phyloP scores from a whole-genome alignment of 768 basidiomycete genomes.

The Boletus reticuloceps region DNA sequence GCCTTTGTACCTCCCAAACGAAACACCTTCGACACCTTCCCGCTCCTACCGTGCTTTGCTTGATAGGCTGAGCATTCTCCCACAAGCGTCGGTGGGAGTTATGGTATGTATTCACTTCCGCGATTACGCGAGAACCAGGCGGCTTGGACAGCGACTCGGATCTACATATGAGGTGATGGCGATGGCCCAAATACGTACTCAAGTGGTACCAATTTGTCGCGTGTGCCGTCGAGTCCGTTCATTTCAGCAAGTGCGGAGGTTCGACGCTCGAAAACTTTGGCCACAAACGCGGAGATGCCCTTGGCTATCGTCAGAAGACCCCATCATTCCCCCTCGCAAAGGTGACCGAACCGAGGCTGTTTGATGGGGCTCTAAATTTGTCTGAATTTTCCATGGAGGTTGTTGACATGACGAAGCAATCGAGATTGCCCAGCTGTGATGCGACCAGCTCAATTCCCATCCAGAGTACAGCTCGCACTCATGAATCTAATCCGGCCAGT shows the following conservation, averaged over 20 bases:
- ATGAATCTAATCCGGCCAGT: slow-evolving; percentile 30
- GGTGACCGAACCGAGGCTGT: slow-evolving; percentile 1
- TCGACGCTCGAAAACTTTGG: slow-evolving; percentile 23
- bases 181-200: slow-evolving; percentile 17
- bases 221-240: slow-evolving; percentile 25
- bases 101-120: slow-evolving; percentile 24
- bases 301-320: slow-evolving; percentile 16
- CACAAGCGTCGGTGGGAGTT: neutral
- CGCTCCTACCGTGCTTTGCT: neutral
- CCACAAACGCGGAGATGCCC: slow-evolving; percentile 28
- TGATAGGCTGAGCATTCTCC: slow-evolving; percentile 2
- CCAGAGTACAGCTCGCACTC: neutral
- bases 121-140: slow-evolving; percentile 24
- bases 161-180: slow-evolving; percentile 22
- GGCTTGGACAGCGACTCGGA: slow-evolving; percentile 7
- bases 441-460: too few species aligned
- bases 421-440: neutral
- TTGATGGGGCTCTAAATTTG: slow-evolving; percentile 11
- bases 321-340: slow-evolving; percentile 18
- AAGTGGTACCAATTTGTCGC: slow-evolving; percentile 14
- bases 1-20: neutral
- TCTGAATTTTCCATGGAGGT: slow-evolving; percentile 10
- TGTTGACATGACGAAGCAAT: slow-evolving; percentile 23
- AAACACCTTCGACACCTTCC: too few species aligned
- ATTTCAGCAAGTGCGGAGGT: slow-evolving; percentile 26